Evolutionary conservation across 306 rosid species (phyloP).

Genomic region (Citrullus amarus): DNA sequence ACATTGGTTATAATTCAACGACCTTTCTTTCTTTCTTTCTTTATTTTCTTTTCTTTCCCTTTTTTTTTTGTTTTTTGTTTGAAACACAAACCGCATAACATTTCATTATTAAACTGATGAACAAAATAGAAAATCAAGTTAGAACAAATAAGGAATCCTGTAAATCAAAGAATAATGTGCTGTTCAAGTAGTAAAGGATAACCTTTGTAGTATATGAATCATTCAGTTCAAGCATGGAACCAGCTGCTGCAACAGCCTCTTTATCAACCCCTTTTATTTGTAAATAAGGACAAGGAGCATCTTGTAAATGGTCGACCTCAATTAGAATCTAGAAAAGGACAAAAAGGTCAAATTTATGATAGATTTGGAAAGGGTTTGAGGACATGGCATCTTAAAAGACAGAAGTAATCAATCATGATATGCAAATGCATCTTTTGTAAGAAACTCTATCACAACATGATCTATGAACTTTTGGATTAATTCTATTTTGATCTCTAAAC

Average conservation of each 20-base stretch:
- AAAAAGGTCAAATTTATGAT: conserved; percentile 5
- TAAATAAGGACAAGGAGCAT: conserved; percentile 71
- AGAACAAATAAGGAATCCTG: neutral
- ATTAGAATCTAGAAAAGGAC: conserved; percentile 46
- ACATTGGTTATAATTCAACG: neutral
- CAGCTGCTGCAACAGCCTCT: conserved; percentile 90
- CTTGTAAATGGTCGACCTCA: conserved; percentile 96
- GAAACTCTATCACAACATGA: neutral
- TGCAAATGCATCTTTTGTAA: neutral
- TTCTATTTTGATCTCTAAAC: neutral
- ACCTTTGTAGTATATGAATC: conserved; percentile 91
- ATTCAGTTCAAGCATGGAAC: conserved; percentile 78
- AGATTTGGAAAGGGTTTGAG: neutral
- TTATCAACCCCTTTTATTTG: conserved; percentile 93
- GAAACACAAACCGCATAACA: too few relatives aligned
- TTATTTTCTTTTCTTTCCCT: too few relatives aligned
- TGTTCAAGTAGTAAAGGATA: conserved; percentile 7
- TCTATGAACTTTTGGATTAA: neutral
- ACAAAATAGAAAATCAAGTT: neutral
- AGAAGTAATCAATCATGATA: neutral
- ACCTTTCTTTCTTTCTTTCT: neutral
- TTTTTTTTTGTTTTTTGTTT: too few relatives aligned
- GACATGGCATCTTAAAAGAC: neutral
- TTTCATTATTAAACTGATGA: too few relatives aligned
- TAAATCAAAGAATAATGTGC: neutral